phyloP scores from a whole-genome alignment of 768 basidiomycete species.

The Tricholoma sp. region DNA sequence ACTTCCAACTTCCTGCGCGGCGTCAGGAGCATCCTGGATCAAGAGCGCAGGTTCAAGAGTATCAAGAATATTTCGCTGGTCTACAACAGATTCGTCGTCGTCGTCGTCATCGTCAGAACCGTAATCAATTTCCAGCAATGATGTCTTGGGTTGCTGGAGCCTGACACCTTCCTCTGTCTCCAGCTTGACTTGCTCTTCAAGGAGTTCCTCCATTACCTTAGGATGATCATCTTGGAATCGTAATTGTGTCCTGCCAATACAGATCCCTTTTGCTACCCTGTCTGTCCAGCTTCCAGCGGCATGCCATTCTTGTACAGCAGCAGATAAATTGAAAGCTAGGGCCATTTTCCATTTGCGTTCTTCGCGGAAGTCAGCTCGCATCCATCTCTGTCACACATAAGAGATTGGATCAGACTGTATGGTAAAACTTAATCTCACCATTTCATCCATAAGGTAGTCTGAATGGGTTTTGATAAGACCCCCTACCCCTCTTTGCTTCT shows the following conservation, averaged over 20 bases:
- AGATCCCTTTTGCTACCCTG: conserved; percentile 60
- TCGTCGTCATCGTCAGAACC: conserved; percentile 67
- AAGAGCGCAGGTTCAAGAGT: conserved; percentile 47
- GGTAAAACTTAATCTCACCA: conserved; percentile 49
- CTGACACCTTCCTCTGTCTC: conserved; percentile 16
- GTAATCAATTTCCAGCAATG: conserved; percentile 44
- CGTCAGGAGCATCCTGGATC: conserved; percentile 54
- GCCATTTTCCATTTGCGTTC: conserved; percentile 91
- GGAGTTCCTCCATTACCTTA: conserved; percentile 20
- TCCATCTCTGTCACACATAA: conserved; percentile 71
- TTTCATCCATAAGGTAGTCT: conserved; percentile 96
- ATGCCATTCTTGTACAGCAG: conserved; percentile 86
- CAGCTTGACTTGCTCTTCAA: conserved; percentile 23
- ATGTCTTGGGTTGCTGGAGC: conserved; percentile 18
- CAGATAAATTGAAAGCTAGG: conserved; percentile 76
- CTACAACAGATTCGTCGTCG: conserved; percentile 56
- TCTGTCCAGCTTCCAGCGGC: conserved; percentile 59
- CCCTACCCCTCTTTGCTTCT: conserved; percentile 82
- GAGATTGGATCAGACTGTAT: no score
- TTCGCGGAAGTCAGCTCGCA: conserved; percentile 92
- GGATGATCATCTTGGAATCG: conserved; percentile 33
- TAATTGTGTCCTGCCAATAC: conserved; percentile 57
- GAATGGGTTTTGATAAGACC: conserved; percentile 80
- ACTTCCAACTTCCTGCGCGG: conserved; percentile 26
- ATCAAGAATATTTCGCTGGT: conserved; percentile 51